Evolutionary conservation across 306 rosid genomes (phyloP).

Genomic region (Inga oerstediana): DNA sequence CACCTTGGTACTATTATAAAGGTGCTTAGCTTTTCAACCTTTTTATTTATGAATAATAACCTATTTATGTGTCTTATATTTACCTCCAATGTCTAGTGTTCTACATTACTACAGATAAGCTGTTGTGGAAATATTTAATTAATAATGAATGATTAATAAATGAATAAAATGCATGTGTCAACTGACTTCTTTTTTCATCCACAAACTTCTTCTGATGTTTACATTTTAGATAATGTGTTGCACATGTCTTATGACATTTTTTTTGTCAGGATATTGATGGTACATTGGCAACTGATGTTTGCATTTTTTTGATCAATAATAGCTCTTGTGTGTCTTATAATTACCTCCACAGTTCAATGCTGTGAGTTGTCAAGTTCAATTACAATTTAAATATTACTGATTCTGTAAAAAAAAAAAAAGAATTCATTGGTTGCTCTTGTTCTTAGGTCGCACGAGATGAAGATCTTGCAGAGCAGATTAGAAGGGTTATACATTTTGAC

Average conservation of each 20-base stretch:
- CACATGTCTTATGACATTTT: slow-evolving; percentile 28
- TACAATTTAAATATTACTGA: background rate
- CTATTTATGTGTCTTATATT: too few species aligned
- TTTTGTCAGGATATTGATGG: slow-evolving; percentile 89
- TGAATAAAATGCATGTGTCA: background rate
- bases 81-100: background rate
- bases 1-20: slow-evolving; percentile 69
- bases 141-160: too few species aligned
- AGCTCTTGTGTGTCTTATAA: slow-evolving; percentile 12
- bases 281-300: slow-evolving; percentile 51
- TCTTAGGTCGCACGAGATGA: slow-evolving; percentile 55
- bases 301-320: background rate
- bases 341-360: background rate
- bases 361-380: slow-evolving; percentile 9
- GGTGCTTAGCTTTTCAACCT: slow-evolving; percentile 42
- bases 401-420: too few species aligned
- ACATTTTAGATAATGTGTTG: slow-evolving; percentile 21
- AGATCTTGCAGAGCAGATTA: too few species aligned
- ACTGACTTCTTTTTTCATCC: slow-evolving; percentile 8
- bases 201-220: slow-evolving; percentile 1
- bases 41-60: background rate
- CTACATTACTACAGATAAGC: background rate
- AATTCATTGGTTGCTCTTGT: slow-evolving; percentile 12
- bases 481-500: background rate
- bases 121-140: background rate